Base-by-base conservation (phyloP, 2,329 filamentous ascomycete species). In the Alternaria viburni region DNA sequence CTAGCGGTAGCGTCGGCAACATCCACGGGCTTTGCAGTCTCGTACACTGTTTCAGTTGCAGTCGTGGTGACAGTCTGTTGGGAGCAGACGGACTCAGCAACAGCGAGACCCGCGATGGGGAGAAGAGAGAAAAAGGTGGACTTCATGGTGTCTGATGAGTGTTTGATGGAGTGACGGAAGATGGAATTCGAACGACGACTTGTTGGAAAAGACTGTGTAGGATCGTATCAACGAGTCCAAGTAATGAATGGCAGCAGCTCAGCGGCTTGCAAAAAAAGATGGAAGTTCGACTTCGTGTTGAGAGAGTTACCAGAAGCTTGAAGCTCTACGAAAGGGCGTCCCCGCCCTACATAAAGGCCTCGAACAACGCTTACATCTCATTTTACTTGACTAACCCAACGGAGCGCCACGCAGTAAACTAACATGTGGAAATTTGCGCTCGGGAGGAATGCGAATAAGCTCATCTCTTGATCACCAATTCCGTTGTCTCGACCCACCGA, bases 241-340 rank as follows among this genome's bases (percentile, higher is more conserved):
- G 46, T 61, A 72, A 69, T 54, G 69, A 74, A 69, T 67, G 68
- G 64, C 70, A 72, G 72, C 70, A 75, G 70, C 71, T 65, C 71
- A 67, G 66, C 62, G 69, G 74, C 74, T 71, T 71, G 70, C 30
- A 21, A 66, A 62, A 68, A 69, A 70, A 32, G 68, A 71, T 54
- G 61, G 52, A 45, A 59, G 54, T 54, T 57, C 49, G 46, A 51
- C 57, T 60, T 62, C 50, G 61, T 61, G 30, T 56, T 50, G 57
- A 36, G 58, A 52, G 55, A 61, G 56, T 59, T 46, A 65, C 52
- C 49, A 57, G 43, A 68, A 64, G 57, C 50, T 65, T 54, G 57
- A 54, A 65, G 19, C 49, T 26, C 25, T 46, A 50, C 32, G 25
- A 44, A 54, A 60, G 55, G 32, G 49, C 57, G 51, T 47, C 58